phyloP scores from a whole-genome alignment of 371 early-diverging fungal genomes.

The Rhizopus sp. region DNA sequence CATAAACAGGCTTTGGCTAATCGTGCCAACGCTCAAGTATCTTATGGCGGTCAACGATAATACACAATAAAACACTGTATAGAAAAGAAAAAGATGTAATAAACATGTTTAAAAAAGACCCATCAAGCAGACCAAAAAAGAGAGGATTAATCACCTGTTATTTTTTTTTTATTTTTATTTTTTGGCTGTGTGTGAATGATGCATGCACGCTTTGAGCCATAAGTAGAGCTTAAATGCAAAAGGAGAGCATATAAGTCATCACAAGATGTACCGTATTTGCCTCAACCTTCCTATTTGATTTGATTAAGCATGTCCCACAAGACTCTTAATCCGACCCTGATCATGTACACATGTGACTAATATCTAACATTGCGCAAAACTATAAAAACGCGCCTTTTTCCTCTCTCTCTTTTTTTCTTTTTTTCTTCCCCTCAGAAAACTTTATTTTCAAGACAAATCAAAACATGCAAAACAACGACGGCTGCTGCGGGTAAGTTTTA shows the following conservation, averaged over 20 bases:
- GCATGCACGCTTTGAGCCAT: neutral
- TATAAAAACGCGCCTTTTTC: neutral
- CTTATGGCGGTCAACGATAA: constrained; percentile 43
- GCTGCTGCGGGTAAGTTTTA: constrained; percentile 29
- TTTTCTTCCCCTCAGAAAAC: constrained; percentile 26
- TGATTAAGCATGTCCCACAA: too few species aligned
- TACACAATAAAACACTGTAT: neutral
- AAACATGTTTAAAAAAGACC: neutral
- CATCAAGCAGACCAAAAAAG: neutral
- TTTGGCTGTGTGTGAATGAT: neutral
- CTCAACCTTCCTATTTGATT: too few species aligned
- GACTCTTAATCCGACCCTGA: too few species aligned
- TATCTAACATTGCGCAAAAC: neutral
- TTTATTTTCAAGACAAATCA: constrained; percentile 5
- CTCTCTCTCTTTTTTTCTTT: constrained; percentile 52
- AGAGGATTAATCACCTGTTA: neutral
- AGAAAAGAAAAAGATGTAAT: neutral
- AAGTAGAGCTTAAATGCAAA: neutral
- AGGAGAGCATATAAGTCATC: neutral
- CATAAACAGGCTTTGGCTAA: constrained; percentile 80
- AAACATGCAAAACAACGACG: constrained; percentile 33
- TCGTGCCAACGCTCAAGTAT: constrained; percentile 75
- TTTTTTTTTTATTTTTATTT: constrained; percentile 44
- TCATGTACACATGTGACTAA: too few species aligned
- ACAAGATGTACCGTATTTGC: too few species aligned